These are phyloP conservation scores for Dalechampia spathulata DNA, from an alignment of 441 rosid genomes.

Conservation along the genomic window DNA sequence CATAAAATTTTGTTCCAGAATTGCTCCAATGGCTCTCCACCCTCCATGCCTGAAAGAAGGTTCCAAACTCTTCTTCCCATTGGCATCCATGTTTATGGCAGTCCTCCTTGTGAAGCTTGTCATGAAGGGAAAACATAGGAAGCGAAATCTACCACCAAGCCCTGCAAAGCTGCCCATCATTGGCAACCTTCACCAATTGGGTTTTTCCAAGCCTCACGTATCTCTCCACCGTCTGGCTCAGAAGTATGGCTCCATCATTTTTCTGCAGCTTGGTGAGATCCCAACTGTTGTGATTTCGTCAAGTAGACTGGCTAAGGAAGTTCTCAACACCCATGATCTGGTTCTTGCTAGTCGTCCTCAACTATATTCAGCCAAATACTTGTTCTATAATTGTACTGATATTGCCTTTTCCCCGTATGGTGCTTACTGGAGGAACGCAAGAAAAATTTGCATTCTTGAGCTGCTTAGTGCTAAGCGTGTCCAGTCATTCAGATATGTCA, in stretches of 20 bases:
- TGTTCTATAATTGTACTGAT: conserved; percentile 37
- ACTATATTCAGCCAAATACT: conserved; percentile 32
- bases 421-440: conserved; percentile 42
- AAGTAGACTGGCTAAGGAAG: conserved; percentile 31
- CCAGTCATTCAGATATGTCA: conserved; percentile 20
- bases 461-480: conserved; percentile 33
- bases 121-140: conserved; percentile 6
- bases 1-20: no score
- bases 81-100: conserved; percentile 20
- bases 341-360: conserved; percentile 33
- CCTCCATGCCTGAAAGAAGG: conserved; percentile 21
- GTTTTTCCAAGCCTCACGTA: conserved; percentile 26
- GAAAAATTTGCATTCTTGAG: conserved; percentile 30
- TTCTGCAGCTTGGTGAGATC: conserved; percentile 37
- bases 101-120: conserved; percentile 18
- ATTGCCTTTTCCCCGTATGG: conserved; percentile 46
- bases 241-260: conserved; percentile 35
- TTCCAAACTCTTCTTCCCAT: conserved; percentile 11
- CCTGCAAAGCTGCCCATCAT: conserved; percentile 45
- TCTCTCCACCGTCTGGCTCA: conserved; percentile 28
- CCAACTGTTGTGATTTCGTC: conserved; percentile 52
- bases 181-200: conserved; percentile 52
- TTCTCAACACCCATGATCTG: conserved; percentile 47
- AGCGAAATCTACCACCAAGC: conserved; percentile 41
- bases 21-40: conserved; percentile 26